Base-by-base conservation (phyloP, 768 basidiomycete species). In the Leccinum obscurum region DNA sequence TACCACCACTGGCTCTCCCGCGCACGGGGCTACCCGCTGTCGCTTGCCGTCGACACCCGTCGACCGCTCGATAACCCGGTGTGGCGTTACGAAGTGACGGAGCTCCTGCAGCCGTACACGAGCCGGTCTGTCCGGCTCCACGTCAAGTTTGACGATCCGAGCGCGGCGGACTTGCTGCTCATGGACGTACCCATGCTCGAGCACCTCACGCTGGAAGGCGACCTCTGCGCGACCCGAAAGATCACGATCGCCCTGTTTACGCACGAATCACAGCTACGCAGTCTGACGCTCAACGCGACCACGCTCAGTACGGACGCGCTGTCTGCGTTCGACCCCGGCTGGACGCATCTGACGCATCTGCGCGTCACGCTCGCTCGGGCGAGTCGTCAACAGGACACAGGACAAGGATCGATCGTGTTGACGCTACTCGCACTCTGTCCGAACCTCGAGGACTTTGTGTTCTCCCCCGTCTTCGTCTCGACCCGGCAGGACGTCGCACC, bases 1-100 rank as follows among this genome's bases (percentile, higher is more conserved):
- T 69, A 64, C 30, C 50, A 65, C 35, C 57, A 57, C 24, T 67
- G 66, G 66, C 56, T 67, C n/a, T 65, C 71, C 11, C 62, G 70
- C 17, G 57, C 68, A 14, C 51, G 51, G 4, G 53, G 57, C 17
- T 60, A 55, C 22, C 70, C 68, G 8, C 50, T 70, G 3, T 72
- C 70, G 14, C 62, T 70, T 4, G 68, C 68, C 46, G 56, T 69
- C 5, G 59, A 67, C 20, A 57, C 56, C 11, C 56, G 62, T 28
- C 56, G 56, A n/a, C 46, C 56, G 14, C 56, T 57, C n/a, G 17
- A 15, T 7, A 63, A 69, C 41, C 67, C 64, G 6, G 60, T 66
- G 28, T 69, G 67, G 67, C 61, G 54, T 37, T 58, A 62, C 10
- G 67, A 67, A 20, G 64, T 69, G 20, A 69, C 64, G 4, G 66